Conservation (phyloP, 805 yeast species). For the Diddensiella santjacobensis region DNA sequence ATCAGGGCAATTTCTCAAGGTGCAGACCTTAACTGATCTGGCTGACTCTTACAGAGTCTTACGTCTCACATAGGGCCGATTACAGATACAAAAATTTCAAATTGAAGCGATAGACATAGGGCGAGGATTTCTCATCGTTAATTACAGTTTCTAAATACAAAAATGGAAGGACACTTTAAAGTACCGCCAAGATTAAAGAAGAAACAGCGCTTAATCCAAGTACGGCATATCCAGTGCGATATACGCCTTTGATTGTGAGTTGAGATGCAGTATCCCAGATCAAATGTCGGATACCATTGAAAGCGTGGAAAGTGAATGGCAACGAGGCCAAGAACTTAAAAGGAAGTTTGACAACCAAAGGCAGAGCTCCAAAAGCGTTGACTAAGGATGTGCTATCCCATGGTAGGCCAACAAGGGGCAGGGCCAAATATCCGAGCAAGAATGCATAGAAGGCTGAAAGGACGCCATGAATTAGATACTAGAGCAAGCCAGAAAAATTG, state of each 20-base stretch:
- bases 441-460: conserved; percentile 58
- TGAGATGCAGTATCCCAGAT: conserved; percentile 87
- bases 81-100: too few species aligned
- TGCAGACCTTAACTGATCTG: too few species aligned
- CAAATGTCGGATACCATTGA: conserved; percentile 89
- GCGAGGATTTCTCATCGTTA: too few species aligned
- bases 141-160: not conserved
- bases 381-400: conserved; percentile 53
- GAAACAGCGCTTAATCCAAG: conserved; percentile 56
- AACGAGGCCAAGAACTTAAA: conserved; percentile 68
- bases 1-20: too few species aligned
- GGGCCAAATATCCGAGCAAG: conserved; percentile 69
- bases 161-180: too few species aligned
- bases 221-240: conserved; percentile 85
- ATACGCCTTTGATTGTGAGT: conserved; percentile 80
- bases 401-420: conserved; percentile 56
- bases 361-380: conserved; percentile 56
- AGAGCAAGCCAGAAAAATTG: not conserved
- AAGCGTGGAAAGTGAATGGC: conserved; percentile 84
- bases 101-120: too few species aligned
- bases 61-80: too few species aligned
- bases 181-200: conserved; percentile 47
- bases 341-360: conserved; percentile 55
- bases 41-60: too few species aligned
- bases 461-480: not conserved